Conservation (phyloP, 2,329 filamentous ascomycete genomes). For the Helicocarpus griseus region DNA sequence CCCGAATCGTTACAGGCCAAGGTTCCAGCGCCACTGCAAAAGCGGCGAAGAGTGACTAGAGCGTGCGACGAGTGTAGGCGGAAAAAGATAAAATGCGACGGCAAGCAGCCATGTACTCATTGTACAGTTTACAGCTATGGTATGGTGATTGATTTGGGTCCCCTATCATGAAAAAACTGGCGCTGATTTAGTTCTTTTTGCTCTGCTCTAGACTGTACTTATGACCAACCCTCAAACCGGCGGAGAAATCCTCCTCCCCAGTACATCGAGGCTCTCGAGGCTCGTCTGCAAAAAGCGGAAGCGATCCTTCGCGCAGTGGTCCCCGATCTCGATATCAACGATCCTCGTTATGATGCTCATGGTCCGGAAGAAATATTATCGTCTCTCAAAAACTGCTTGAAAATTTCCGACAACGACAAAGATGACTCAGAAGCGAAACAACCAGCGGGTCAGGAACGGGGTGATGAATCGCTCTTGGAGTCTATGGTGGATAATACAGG, state of each 20-base stretch:
- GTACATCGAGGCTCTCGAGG: slow-evolving; percentile 84
- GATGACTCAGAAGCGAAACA: slow-evolving; percentile 14
- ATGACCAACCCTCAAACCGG: slow-evolving; percentile 88
- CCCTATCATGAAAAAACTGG: slow-evolving; percentile 1
- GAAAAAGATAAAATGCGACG: slow-evolving; percentile 83
- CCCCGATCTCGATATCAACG: slow-evolving; percentile 74
- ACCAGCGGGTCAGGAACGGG: slow-evolving; percentile 29
- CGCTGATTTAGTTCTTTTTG: not conserved
- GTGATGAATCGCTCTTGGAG: slow-evolving; percentile 65
- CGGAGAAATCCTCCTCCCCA: slow-evolving; percentile 83
- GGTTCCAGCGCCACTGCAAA: slow-evolving; percentile 51
- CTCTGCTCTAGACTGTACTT: slow-evolving; percentile 65
- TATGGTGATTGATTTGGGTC: slow-evolving; percentile 35
- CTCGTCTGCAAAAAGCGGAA: slow-evolving; percentile 72
- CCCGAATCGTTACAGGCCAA: slow-evolving; percentile 21
- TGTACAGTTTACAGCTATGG: slow-evolving; percentile 98
- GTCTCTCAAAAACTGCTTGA: slow-evolving; percentile 22
- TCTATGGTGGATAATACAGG: slow-evolving; percentile 94
- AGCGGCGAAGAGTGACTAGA: slow-evolving; percentile 66
- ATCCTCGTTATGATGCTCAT: slow-evolving; percentile 69
- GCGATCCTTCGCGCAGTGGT: slow-evolving; percentile 67
- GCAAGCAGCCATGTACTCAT: slow-evolving; percentile 83
- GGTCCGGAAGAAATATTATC: slow-evolving; percentile 53
- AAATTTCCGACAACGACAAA: slow-evolving; percentile 15
- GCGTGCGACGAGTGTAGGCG: slow-evolving; percentile 74